Conservation (phyloP, 805 yeast species). For the Saturnispora mendoncae region DNA sequence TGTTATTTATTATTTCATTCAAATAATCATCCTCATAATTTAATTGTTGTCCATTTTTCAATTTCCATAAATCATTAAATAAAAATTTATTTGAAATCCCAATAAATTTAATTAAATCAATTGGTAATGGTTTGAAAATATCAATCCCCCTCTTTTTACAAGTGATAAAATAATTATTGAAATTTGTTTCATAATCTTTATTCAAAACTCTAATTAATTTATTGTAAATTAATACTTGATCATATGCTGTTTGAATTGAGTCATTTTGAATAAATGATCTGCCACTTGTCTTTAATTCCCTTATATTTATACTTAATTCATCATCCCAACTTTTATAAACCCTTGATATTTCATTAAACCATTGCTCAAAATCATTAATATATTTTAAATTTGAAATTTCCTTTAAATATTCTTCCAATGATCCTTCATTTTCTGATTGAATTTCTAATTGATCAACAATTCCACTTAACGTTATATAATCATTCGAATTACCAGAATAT, state of each 20-base stretch:
- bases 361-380: conserved; percentile 17
- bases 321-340: conserved; percentile 23
- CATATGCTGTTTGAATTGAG: conserved; percentile 29
- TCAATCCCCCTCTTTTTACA: conserved; percentile 39
- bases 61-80: conserved; percentile 33
- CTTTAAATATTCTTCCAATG: conserved; percentile 17
- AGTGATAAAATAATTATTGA: conserved; percentile 37
- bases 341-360: conserved; percentile 13
- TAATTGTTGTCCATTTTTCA: conserved; percentile 39
- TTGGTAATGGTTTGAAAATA: conserved; percentile 40
- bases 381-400: conserved; percentile 15
- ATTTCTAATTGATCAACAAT: conserved; percentile 44
- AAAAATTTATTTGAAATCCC: conserved; percentile 32
- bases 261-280: conserved; percentile 33
- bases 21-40: conserved; percentile 30
- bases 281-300: conserved; percentile 58
- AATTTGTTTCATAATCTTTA: conserved; percentile 26
- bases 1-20: neutral
- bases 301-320: conserved; percentile 28
- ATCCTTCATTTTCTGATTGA: conserved; percentile 16
- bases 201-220: conserved; percentile 36
- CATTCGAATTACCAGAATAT: conserved; percentile 9
- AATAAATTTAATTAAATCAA: conserved; percentile 32
- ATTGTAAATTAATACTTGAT: conserved; percentile 57
- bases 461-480: conserved; percentile 49